Conservation (phyloP, 2,329 filamentous ascomycete genomes). For the Venturia oleaginea region DNA sequence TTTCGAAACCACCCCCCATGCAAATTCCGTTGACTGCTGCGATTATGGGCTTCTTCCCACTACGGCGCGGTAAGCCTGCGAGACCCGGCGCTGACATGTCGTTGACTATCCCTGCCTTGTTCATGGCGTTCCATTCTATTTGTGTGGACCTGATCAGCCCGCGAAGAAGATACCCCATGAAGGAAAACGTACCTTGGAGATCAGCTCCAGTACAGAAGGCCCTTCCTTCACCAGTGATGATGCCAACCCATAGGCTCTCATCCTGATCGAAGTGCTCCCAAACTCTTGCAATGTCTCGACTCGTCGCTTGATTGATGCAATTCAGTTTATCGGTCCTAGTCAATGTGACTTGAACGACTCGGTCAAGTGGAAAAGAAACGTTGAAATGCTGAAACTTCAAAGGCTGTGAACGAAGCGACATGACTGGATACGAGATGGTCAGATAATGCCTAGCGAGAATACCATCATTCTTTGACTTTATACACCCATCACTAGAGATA, state of each 20-base stretch:
- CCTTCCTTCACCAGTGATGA: constrained; percentile 18
- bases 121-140: constrained; percentile 22
- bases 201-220: constrained; percentile 19
- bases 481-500: not conserved
- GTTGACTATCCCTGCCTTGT: constrained; percentile 19
- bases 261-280: constrained; percentile 16
- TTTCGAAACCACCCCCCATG: constrained; percentile 42
- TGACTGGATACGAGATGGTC: not conserved
- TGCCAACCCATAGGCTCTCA: constrained; percentile 16
- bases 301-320: constrained; percentile 16
- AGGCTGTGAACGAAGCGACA: constrained; percentile 5
- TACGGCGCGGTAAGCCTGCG: constrained; percentile 41
- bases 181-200: constrained; percentile 14
- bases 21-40: constrained; percentile 44
- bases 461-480: not conserved
- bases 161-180: not conserved
- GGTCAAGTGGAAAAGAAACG: constrained; percentile 9
- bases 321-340: constrained; percentile 17
- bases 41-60: constrained; percentile 46
- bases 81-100: constrained; percentile 33
- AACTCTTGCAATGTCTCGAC: constrained; percentile 16
- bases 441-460: not conserved
- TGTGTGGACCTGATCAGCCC: not conserved
- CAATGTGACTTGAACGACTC: constrained; percentile 16
- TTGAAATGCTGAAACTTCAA: constrained; percentile 7